These are phyloP conservation scores for Triangularia setosa DNA, from an alignment of 2,329 filamentous ascomycete species.

Conservation along the genomic window DNA sequence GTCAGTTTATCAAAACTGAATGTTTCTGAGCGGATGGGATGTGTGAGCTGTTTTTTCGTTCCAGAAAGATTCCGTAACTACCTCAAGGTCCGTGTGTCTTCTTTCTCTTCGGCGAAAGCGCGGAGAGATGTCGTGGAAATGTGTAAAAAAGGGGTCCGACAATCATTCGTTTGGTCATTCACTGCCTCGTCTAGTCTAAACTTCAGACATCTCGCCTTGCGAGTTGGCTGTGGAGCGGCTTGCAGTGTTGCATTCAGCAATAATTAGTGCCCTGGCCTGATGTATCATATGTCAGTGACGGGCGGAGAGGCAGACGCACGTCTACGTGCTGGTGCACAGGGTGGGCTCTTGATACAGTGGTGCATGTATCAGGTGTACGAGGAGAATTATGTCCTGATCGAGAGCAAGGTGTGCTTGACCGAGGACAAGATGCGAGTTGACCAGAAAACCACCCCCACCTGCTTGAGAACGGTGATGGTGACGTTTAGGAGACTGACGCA, in stretches of 20 bases:
- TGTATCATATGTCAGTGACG: neutral
- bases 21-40: neutral
- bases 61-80: neutral
- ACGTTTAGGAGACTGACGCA: neutral
- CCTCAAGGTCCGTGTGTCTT: neutral
- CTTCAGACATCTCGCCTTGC: neutral
- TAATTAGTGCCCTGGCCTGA: neutral
- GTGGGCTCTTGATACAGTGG: neutral
- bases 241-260: neutral
- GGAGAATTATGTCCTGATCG: neutral
- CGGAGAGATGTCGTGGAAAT: neutral
- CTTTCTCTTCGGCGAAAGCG: neutral
- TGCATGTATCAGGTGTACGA: neutral
- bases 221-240: neutral
- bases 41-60: neutral
- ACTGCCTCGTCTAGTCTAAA: neutral
- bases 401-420: neutral
- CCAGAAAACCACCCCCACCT: neutral
- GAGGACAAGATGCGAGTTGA: neutral
- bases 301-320: neutral
- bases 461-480: neutral
- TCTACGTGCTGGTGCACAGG: neutral
- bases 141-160: neutral
- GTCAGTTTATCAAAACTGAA: neutral
- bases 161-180: neutral